Conservation (phyloP, 148 eudicot genomes). For the Camellia granthamiana region DNA sequence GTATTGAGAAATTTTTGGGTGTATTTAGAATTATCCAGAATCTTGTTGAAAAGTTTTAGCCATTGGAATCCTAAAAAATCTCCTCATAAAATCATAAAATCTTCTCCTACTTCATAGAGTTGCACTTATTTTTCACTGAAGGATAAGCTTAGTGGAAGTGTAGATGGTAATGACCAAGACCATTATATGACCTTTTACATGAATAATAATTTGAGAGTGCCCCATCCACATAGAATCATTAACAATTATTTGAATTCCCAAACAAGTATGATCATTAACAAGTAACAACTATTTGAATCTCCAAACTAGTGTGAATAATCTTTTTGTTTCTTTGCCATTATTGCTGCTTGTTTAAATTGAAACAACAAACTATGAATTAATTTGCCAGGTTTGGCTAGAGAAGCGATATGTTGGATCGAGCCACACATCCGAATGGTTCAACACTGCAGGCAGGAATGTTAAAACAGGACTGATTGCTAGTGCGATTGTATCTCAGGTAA, state of each 20-base stretch:
- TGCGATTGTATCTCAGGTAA: slow-evolving; percentile 91
- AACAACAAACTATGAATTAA: neutral
- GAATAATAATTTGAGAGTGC: neutral
- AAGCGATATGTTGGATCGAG: slow-evolving; percentile 79
- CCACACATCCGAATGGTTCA: slow-evolving; percentile 96
- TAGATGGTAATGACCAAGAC: no score
- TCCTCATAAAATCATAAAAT: no score
- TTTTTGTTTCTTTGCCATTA: neutral
- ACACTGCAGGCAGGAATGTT: slow-evolving; percentile 93
- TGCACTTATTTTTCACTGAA: no score
- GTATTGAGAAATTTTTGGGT: no score
- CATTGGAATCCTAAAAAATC: no score
- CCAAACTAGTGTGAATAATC: neutral
- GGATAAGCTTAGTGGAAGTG: no score
- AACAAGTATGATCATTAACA: neutral
- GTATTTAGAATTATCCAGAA: no score
- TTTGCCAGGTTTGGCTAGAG: slow-evolving; percentile 80
- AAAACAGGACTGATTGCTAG: slow-evolving; percentile 96
- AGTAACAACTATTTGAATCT: neutral
- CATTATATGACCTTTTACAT: no score
- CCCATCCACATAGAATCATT: neutral
- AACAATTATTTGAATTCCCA: neutral
- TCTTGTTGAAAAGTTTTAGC: no score
- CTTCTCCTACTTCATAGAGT: no score
- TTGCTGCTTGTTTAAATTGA: no score